Evolutionary conservation across 1,284 basidiomycete species (phyloP).

Genomic region (Leccinum subfulvum): DNA sequence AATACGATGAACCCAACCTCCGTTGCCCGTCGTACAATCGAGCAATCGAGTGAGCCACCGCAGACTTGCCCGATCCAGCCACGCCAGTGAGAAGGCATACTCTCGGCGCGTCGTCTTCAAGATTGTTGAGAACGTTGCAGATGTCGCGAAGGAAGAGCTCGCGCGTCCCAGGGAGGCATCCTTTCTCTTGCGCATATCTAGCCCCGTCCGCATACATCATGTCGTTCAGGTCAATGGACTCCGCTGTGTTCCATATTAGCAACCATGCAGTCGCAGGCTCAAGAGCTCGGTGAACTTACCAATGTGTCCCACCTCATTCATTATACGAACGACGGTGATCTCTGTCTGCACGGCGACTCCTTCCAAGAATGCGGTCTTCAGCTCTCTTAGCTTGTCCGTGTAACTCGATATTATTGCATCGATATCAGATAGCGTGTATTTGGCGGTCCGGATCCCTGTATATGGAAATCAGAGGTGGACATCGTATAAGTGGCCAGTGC

Average conservation of each 20-base stretch:
- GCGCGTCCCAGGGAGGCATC: neutral
- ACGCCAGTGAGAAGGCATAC: neutral
- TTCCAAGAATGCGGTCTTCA: neutral
- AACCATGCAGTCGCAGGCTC: neutral
- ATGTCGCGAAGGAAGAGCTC: neutral
- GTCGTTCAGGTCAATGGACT: neutral
- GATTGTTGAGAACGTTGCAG: neutral
- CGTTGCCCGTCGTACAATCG: neutral
- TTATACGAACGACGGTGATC: neutral
- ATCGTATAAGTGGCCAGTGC: neutral
- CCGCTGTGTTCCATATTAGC: neutral
- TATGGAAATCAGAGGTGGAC: neutral
- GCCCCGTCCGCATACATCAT: neutral
- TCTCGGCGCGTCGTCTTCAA: neutral
- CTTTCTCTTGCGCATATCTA: neutral
- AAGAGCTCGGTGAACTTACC: neutral
- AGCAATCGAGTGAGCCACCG: neutral
- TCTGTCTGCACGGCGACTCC: neutral
- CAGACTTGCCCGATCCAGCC: neutral
- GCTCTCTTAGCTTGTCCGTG: neutral
- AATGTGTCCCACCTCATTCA: neutral
- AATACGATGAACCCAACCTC: neutral
- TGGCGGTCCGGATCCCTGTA: neutral
- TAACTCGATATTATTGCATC: neutral
- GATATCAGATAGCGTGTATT: neutral